These are phyloP conservation scores for Zygoascus meyerae DNA, from an alignment of 1,139 yeast species.

Conservation along the genomic window DNA sequence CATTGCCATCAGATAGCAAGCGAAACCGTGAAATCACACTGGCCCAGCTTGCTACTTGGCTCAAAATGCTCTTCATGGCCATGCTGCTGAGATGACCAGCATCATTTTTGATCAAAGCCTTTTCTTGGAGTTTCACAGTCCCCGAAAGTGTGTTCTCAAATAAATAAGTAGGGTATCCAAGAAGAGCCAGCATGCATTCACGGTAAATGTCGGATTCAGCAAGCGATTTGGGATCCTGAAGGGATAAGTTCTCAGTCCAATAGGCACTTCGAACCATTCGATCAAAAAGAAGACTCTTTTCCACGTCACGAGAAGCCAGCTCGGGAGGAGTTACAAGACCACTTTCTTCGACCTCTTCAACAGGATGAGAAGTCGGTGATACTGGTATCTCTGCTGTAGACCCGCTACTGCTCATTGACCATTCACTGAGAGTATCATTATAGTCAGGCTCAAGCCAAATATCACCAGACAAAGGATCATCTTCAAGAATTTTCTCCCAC, in stretches of 20 bases:
- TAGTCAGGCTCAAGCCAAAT: slow-evolving; percentile 20
- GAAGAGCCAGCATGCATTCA: slow-evolving; percentile 17
- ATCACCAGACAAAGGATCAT: slow-evolving; percentile 24
- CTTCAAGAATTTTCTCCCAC: slow-evolving; percentile 26
- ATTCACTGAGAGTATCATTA: slow-evolving; percentile 13
- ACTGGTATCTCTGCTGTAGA: not conserved
- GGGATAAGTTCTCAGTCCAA: slow-evolving; percentile 1
- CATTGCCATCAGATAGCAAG: slow-evolving; percentile 16
- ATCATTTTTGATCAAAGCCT: not conserved
- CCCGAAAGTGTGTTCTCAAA: slow-evolving; percentile 6
- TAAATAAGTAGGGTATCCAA: slow-evolving; percentile 16
- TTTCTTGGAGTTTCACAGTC: not conserved
- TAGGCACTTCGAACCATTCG: slow-evolving; percentile 2
- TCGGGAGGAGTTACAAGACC: slow-evolving; percentile 1
- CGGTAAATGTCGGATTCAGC: slow-evolving; percentile 19
- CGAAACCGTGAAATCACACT: slow-evolving; percentile 17
- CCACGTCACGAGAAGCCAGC: slow-evolving; percentile 1
- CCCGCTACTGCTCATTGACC: slow-evolving; percentile 5
- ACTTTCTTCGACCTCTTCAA: not conserved
- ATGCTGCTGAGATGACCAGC: slow-evolving; percentile 13
- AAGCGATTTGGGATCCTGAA: not conserved
- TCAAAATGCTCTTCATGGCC: slow-evolving; percentile 14
- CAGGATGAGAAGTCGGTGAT: not conserved
- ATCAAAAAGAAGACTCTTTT: not conserved
- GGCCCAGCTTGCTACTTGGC: slow-evolving; percentile 14